Evolutionary conservation across 441 rosid genomes (phyloP).

Genomic region (Gossypium gossypioides): DNA sequence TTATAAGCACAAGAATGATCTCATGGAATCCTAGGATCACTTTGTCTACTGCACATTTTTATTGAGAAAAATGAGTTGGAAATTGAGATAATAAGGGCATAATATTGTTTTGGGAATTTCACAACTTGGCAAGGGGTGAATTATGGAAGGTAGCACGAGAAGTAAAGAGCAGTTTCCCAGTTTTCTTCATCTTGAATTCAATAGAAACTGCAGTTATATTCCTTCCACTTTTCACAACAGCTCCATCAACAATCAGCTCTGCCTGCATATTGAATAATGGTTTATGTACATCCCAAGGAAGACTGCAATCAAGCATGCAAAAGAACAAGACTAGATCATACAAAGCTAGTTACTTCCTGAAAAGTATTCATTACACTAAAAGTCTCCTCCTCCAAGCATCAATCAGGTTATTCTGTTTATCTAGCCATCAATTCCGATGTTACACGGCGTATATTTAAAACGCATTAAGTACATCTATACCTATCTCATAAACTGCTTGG

Average conservation of each 20-base stretch:
- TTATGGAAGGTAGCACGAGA: conserved; percentile 57
- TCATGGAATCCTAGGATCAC: too few relatives aligned
- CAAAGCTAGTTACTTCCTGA: neutral
- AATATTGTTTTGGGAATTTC: conserved; percentile 7
- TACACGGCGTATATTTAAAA: too few relatives aligned
- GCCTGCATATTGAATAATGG: conserved; percentile 17
- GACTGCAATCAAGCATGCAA: neutral
- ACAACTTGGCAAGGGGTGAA: conserved; percentile 40
- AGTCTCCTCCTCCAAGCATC: too few relatives aligned
- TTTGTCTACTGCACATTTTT: too few relatives aligned
- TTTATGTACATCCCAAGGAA: too few relatives aligned
- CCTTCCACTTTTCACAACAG: conserved; percentile 59
- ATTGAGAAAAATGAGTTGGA: too few relatives aligned
- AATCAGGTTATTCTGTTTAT: too few relatives aligned
- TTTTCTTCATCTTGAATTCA: conserved; percentile 44
- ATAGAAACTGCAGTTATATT: conserved; percentile 48
- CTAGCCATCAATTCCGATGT: too few relatives aligned
- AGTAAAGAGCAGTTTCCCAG: conserved; percentile 36
- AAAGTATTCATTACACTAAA: neutral
- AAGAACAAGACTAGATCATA: neutral
- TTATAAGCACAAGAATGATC: too few relatives aligned
- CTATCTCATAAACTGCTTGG: too few relatives aligned
- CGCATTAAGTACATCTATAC: too few relatives aligned
- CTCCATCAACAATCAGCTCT: conserved; percentile 46
- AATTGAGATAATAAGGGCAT: neutral